Percentiles rank a stretch among this genome's conserved stretches.
Conservation (phyloP, 805 yeast genomes). For the Ogataea minuta region DNA sequence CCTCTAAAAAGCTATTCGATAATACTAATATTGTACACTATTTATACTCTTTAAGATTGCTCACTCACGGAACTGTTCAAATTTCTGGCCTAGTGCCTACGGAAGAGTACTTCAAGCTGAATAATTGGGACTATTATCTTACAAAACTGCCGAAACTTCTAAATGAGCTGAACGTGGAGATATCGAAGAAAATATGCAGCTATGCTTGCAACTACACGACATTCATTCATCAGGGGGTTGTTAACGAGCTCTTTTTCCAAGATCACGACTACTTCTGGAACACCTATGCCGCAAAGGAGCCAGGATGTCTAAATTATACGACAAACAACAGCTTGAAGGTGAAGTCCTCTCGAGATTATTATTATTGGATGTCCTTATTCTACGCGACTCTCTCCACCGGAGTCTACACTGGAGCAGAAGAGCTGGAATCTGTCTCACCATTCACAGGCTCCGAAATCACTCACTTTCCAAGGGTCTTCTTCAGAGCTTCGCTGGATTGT, state of each 20-base stretch:
- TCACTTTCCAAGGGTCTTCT: slow-evolving; percentile 20
- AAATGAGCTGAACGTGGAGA: slow-evolving; percentile 8
- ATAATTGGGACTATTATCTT: slow-evolving; percentile 13
- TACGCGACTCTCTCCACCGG: slow-evolving; percentile 26
- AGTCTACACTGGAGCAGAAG: slow-evolving; percentile 23
- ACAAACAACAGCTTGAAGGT: slow-evolving; percentile 12
- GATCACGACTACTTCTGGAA: slow-evolving; percentile 26
- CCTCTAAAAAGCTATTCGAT: slow-evolving; percentile 4
- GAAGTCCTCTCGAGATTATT: slow-evolving; percentile 19
- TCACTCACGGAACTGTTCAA: slow-evolving; percentile 25
- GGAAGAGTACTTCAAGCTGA: slow-evolving; percentile 11
- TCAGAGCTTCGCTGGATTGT: slow-evolving; percentile 25
- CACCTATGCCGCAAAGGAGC: slow-evolving; percentile 11
- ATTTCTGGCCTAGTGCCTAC: slow-evolving; percentile 22
- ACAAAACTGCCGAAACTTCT: slow-evolving; percentile 11
- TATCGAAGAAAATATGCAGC: slow-evolving; percentile 20
- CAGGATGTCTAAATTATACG: slow-evolving; percentile 12
- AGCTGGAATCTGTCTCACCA: slow-evolving; percentile 10
- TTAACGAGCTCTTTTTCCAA: slow-evolving; percentile 21
- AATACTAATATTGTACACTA: slow-evolving; percentile 23
- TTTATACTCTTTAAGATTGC: slow-evolving; percentile 20
- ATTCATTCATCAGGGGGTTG: slow-evolving; percentile 26
- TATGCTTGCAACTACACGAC: slow-evolving; percentile 27
- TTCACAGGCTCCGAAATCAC: slow-evolving; percentile 13
- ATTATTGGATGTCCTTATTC: slow-evolving; percentile 28